Conservation (phyloP, 441 rosid genomes). For the Brassica hybrid region DNA sequence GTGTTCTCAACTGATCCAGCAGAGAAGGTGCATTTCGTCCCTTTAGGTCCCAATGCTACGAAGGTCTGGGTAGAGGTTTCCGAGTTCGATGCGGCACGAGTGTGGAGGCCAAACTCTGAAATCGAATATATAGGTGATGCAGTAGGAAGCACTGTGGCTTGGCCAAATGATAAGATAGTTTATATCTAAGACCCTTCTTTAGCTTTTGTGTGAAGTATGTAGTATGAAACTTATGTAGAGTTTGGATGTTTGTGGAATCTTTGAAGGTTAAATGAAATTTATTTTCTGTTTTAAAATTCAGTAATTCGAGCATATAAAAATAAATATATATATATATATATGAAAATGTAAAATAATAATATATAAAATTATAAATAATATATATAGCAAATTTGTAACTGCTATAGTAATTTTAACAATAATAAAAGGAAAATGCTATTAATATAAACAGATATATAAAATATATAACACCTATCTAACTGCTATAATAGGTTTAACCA, state of each 20-base stretch:
- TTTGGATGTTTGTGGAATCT: too few relatives aligned
- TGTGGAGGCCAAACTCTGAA: constrained; percentile 18
- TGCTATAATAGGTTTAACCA: background rate
- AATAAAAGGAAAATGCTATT: background rate
- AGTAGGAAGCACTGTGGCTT: background rate
- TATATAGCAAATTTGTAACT: background rate
- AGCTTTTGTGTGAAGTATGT: too few relatives aligned
- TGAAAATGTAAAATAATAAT: too few relatives aligned
- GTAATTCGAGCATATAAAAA: background rate
- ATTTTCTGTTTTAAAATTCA: background rate
- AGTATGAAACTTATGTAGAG: too few relatives aligned
- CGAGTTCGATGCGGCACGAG: constrained; percentile 7
- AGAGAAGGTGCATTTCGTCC: background rate
- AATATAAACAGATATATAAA: too few relatives aligned
- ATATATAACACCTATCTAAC: background rate
- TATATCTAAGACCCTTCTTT: background rate
- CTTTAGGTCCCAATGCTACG: background rate
- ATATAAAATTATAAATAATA: too few relatives aligned
- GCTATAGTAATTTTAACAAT: background rate
- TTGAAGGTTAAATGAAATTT: too few relatives aligned
- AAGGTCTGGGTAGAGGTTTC: constrained; percentile 9
- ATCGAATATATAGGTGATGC: background rate
- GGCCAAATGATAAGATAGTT: background rate
- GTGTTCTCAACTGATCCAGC: background rate
- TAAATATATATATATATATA: too few relatives aligned